phyloP scores from a whole-genome alignment of 495 filamentous ascomycete species.

The Recurvomyces mirabilis region DNA sequence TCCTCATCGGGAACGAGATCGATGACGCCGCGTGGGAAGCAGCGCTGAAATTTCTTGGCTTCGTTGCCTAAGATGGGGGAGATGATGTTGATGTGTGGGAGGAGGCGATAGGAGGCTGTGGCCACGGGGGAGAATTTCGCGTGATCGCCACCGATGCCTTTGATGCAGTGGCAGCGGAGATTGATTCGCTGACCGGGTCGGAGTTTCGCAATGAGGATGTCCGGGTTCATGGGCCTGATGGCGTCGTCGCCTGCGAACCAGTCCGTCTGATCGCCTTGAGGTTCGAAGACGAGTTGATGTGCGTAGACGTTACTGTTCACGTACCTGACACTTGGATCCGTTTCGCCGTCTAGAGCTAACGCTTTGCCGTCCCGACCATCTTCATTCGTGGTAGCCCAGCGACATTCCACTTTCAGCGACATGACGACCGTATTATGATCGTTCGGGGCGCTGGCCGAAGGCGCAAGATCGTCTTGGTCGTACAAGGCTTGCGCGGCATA shows the following conservation, averaged over 20 bases:
- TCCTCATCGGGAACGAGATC: conserved; percentile 58
- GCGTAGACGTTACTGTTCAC: conserved; percentile 81
- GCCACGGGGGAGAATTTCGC: conserved; percentile 97
- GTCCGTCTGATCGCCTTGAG: conserved; percentile 59
- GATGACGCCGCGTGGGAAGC: conserved; percentile 87
- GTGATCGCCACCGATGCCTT: conserved; percentile 89
- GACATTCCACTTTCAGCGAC: conserved; percentile 61
- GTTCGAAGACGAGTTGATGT: conserved; percentile 59
- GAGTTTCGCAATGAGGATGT: conserved; percentile 90
- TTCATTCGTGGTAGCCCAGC: conserved; percentile 43
- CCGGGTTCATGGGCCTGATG: conserved; percentile 70
- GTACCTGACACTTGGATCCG: conserved; percentile 73
- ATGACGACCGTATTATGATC: conserved; percentile 77
- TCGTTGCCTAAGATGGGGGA: conserved; percentile 74
- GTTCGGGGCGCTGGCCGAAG: conserved; percentile 36
- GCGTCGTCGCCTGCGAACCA: conserved; percentile 47
- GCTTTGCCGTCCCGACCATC: conserved; percentile 40
- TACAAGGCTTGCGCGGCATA: conserved; percentile 17
- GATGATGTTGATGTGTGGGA: conserved; percentile 74
- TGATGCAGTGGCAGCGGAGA: conserved; percentile 76
- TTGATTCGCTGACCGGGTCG: conserved; percentile 81
- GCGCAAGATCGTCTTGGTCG: conserved; percentile 34
- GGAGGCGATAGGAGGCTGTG: conserved; percentile 78
- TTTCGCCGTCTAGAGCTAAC: conserved; percentile 42
- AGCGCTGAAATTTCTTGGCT: conserved; percentile 78